phyloP scores from a whole-genome alignment of 371 early-diverging fungal species.

The Zancudomyces culisetae region DNA sequence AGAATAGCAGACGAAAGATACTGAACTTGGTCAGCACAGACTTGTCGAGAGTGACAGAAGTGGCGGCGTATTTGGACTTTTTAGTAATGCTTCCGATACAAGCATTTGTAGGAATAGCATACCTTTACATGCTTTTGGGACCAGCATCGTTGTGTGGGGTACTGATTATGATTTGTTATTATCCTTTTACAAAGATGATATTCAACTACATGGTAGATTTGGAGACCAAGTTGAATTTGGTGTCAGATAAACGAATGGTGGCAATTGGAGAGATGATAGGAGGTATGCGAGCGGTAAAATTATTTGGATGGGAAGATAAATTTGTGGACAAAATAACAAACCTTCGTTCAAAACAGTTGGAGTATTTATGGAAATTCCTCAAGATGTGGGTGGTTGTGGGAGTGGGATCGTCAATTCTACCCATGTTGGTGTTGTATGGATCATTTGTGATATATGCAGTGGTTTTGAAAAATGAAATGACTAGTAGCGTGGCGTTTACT shows the following conservation, averaged over 20 bases:
- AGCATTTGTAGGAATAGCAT: constrained; percentile 33
- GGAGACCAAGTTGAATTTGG: constrained; percentile 31
- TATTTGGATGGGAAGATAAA: constrained; percentile 62
- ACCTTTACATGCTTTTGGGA: constrained; percentile 43
- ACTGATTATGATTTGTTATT: constrained; percentile 31
- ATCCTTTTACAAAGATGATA: constrained; percentile 40
- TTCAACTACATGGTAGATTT: constrained; percentile 29
- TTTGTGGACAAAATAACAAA: constrained; percentile 23
- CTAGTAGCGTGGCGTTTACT: constrained; percentile 40
- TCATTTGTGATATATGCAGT: constrained; percentile 46
- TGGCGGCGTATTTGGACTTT: constrained; percentile 31
- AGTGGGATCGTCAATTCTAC: constrained; percentile 13
- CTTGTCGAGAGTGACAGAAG: constrained; percentile 38
- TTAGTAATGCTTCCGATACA: constrained; percentile 34
- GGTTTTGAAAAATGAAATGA: constrained; percentile 33
- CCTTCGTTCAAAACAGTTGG: constrained; percentile 20
- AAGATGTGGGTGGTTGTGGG: constrained; percentile 24
- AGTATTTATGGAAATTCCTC: constrained; percentile 27
- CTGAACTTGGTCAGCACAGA: constrained; percentile 81
- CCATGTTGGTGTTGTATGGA: constrained; percentile 32
- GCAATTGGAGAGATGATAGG: constrained; percentile 39
- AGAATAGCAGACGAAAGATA: constrained; percentile 50
- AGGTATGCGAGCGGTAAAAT: constrained; percentile 58
- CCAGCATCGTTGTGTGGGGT: constrained; percentile 43
- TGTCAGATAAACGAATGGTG: constrained; percentile 34